Conservation (phyloP, 2,329 filamentous ascomycete species). For the Xylaria multiplex region DNA sequence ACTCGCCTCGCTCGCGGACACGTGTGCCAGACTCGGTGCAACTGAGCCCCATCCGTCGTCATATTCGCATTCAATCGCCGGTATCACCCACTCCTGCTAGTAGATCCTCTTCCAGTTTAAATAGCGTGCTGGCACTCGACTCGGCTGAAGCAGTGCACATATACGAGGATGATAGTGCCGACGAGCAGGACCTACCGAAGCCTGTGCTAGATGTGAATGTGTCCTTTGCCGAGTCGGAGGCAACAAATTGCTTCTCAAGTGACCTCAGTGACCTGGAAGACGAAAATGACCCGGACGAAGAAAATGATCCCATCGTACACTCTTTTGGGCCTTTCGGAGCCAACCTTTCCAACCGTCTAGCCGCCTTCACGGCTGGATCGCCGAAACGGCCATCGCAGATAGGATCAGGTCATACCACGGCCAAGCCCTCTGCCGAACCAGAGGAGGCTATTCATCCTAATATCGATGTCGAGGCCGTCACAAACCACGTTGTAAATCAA, state of each 20-base stretch:
- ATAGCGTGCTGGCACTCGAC: slow-evolving; percentile 56
- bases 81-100: slow-evolving; percentile 70
- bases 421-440: slow-evolving; percentile 42
- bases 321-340: slow-evolving; percentile 92
- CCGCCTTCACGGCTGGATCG: slow-evolving; percentile 76
- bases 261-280: slow-evolving; percentile 70
- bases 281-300: slow-evolving; percentile 85
- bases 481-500: slow-evolving; percentile 94
- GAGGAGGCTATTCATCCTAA: slow-evolving; percentile 47
- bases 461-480: slow-evolving; percentile 61
- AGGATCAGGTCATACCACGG: slow-evolving; percentile 40
- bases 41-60: slow-evolving; percentile 68
- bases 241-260: slow-evolving; percentile 65
- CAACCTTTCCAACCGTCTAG: slow-evolving; percentile 83
- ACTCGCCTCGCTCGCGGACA: slow-evolving; percentile 60
- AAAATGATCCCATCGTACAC: slow-evolving; percentile 92
- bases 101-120: slow-evolving; percentile 55
- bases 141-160: slow-evolving; percentile 66
- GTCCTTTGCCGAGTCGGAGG: slow-evolving; percentile 62
- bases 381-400: slow-evolving; percentile 59
- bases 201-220: slow-evolving; percentile 44
- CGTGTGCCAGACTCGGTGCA: slow-evolving; percentile 58
- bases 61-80: slow-evolving; percentile 74
- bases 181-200: slow-evolving; percentile 60
- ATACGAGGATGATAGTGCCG: slow-evolving; percentile 75